Evolutionary conservation across 495 filamentous ascomycete genomes (phyloP), one percentile per base, ranked within the genome.

Genomic region (Trichoderma orchidacearum): DNA sequence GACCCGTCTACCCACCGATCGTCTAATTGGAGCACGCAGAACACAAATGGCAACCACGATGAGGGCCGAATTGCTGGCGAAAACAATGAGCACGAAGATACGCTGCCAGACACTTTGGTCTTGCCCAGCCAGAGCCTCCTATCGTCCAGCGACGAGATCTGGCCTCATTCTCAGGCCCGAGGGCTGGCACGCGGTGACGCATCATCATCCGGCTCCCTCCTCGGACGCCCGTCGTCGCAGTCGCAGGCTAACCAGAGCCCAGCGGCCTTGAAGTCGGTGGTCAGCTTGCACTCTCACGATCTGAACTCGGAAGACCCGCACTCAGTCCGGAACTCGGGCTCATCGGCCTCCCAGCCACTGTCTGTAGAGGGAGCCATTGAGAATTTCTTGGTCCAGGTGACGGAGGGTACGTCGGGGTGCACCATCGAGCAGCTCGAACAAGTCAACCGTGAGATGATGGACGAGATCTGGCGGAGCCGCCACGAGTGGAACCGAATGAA

Each of bases 401-500:
- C 81, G 0, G 66, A 78, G 15, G 75, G 78, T 30, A 87, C 86
- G 7, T 85, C 84, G 38, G 90, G 90, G 0, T 90, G 83, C 70
- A 86, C 82, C 1, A 84, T 98, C 35, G 93, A 97, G 70, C 94
- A 98, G 66, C 75, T 98, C 29, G 92, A 97, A 72, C 91, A 96
- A 67, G 81, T 95, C 65, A 88, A 89, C 65, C 83, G 90, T n/a
- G 82, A 81, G 56, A 70, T 96, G 63, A 96, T 96, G 92, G 85
- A 90, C 58, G 80, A 81, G 38, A 74, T 97, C 13, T 98, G 93
- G 93, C 79, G 75, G 57, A 77, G 73, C 56, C 79, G 88, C 36
- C 76, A 80, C 54, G 84, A 94, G 62, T 91, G 85, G 79, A 88
- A 97, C 68, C 80, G 93, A 17, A 85, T 79, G 62, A 70, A 70